A percentile compares a stretch with the other conserved stretches of the same genome.
These are phyloP conservation scores for Diutina ranongensis DNA, from an alignment of 1,139 yeast genomes.

Conservation along the genomic window DNA sequence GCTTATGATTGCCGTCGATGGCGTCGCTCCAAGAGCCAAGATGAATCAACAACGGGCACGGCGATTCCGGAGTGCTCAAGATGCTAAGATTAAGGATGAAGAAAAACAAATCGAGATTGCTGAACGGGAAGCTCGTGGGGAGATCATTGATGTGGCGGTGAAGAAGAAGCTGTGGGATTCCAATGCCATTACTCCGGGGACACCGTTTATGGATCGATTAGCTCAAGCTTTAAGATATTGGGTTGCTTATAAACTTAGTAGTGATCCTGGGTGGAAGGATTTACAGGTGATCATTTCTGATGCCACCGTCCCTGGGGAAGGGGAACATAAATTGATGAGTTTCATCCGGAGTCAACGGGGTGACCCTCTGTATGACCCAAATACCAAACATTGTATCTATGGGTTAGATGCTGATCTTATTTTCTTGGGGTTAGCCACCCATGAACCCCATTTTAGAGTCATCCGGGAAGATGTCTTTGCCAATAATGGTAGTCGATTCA, in stretches of 20 bases:
- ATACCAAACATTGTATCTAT: conserved; percentile 88
- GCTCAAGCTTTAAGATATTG: conserved; percentile 80
- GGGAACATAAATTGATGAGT: conserved; percentile 97
- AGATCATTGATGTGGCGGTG: conserved; percentile 43
- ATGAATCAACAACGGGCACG: conserved; percentile 99
- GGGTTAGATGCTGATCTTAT: conserved; percentile 97
- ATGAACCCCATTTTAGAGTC: conserved; percentile 91
- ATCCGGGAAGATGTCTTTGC: conserved; percentile 93
- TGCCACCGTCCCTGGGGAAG: conserved; percentile 99
- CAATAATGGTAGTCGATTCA: conserved; percentile 42
- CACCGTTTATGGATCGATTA: conserved; percentile 91
- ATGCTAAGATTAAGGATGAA: conserved; percentile 59
- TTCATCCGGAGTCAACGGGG: conserved; percentile 76
- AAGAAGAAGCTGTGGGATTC: conserved; percentile 80
- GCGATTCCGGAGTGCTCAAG: conserved; percentile 77
- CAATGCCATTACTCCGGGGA: conserved; percentile 95
- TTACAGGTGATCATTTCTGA: conserved; percentile 81
- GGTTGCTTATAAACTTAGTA: conserved; percentile 80
- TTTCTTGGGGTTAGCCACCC: conserved; percentile 92
- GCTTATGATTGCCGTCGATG: conserved; percentile 97
- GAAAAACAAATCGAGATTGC: conserved; percentile 43
- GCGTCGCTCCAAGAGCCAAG: conserved; percentile 98
- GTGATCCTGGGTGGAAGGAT: conserved; percentile 86
- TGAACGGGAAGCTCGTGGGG: conserved; percentile 49
- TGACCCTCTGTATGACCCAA: conserved; percentile 66